phyloP scores from a whole-genome alignment of 2,329 filamentous ascomycete genomes.

The Diaporthe ilicicola region DNA sequence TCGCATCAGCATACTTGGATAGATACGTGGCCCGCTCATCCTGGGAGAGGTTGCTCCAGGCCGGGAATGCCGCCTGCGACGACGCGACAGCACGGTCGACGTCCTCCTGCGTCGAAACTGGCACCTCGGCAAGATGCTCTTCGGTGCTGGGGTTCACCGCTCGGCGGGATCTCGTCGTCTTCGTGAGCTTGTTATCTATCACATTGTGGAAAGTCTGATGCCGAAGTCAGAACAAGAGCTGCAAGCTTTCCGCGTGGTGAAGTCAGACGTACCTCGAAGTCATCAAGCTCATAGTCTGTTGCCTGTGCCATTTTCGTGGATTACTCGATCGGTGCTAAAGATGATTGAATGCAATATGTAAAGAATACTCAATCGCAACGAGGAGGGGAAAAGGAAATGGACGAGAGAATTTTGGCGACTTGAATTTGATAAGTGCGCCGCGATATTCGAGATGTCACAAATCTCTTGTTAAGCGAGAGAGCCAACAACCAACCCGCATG shows the following conservation, averaged over 20 bases:
- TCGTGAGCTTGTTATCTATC: conserved; percentile 36
- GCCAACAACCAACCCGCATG: background rate
- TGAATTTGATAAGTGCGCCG: background rate
- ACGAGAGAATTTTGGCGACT: background rate
- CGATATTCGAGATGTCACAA: conserved; percentile 1
- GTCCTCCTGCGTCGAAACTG: conserved; percentile 48
- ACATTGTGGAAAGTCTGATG: conserved; percentile 37
- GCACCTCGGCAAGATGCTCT: conserved; percentile 45
- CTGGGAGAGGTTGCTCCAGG: conserved; percentile 48
- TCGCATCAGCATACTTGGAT: conserved; percentile 41
- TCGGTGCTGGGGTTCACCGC: conserved; percentile 46
- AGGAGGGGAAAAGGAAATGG: background rate
- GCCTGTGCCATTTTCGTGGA: background rate
- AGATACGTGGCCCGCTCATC: conserved; percentile 45
- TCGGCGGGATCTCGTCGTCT: conserved; percentile 37
- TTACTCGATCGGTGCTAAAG: background rate
- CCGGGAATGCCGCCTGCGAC: conserved; percentile 46
- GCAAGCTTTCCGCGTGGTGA: background rate
- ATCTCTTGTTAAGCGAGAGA: background rate
- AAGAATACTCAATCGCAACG: background rate
- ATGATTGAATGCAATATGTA: background rate
- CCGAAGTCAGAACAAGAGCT: background rate
- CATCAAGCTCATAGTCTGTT: conserved; percentile 13
- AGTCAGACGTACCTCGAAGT: conserved; percentile 18
- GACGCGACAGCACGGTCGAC: conserved; percentile 49